These are phyloP conservation scores for Cyclotella baltica DNA, from an alignment of 108 stramenopile species.

Conservation along the genomic window DNA sequence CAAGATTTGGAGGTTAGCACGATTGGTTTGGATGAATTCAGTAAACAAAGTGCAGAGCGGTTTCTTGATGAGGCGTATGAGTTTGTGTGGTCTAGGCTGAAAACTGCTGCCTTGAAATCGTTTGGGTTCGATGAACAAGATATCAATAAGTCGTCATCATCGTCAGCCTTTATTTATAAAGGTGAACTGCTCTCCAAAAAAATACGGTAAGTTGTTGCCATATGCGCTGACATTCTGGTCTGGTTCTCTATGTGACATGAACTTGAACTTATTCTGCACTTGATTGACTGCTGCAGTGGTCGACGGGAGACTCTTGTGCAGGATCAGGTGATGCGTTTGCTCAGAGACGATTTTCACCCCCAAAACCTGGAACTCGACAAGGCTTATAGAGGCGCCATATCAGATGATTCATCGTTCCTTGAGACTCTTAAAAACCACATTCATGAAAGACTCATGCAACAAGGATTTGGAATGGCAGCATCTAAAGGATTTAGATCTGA, in stretches of 20 bases:
- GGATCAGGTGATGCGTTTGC: conserved; percentile 21
- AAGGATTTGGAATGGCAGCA: conserved; percentile 45
- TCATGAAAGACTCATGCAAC: conserved; percentile 56
- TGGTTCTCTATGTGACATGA: neutral
- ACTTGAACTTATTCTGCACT: no score
- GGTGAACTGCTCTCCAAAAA: conserved; percentile 25
- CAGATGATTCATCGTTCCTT: neutral
- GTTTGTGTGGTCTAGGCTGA: conserved; percentile 31
- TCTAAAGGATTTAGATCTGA: conserved; percentile 61
- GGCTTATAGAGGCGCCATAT: conserved; percentile 3
- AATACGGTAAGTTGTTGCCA: neutral
- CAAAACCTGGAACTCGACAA: conserved; percentile 11
- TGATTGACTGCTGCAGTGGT: neutral
- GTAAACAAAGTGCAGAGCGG: neutral
- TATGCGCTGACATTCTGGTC: neutral
- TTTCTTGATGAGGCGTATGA: conserved; percentile 24
- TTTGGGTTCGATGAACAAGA: conserved; percentile 15
- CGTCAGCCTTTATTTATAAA: conserved; percentile 13
- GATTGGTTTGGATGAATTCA: neutral
- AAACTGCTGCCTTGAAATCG: conserved; percentile 22
- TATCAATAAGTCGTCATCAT: neutral
- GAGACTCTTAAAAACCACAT: conserved; percentile 37
- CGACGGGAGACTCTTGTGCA: conserved; percentile 29
- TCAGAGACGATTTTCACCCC: conserved; percentile 36
- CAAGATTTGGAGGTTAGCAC: no score